Evolutionary conservation across 345 rosid species (phyloP).

Genomic region (Camelina sativa): DNA sequence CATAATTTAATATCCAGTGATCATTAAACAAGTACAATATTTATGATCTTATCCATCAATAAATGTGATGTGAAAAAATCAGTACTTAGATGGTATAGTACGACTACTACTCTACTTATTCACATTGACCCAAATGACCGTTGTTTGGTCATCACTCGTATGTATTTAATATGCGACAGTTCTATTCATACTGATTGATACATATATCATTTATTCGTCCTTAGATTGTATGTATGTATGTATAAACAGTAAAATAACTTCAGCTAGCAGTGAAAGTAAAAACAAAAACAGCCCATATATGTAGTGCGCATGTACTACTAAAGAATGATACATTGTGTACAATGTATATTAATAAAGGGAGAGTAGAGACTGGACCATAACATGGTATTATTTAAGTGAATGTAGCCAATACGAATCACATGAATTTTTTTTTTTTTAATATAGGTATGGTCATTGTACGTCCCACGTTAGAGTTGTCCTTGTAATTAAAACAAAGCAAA

Average conservation of each 20-base stretch:
- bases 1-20: neutral
- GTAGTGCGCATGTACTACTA: neutral
- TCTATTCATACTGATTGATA: neutral
- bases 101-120: neutral
- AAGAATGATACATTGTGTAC: constrained; percentile 24
- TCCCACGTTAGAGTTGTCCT: constrained; percentile 31
- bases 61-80: constrained; percentile 10
- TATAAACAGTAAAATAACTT: too few species aligned
- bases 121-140: neutral
- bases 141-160: constrained; percentile 16
- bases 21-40: constrained; percentile 20
- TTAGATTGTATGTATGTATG: too few species aligned
- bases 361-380: constrained; percentile 38
- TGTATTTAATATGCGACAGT: neutral
- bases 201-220: too few species aligned
- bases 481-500: constrained; percentile 32
- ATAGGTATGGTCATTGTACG: constrained; percentile 35
- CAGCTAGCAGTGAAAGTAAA: constrained; percentile 24
- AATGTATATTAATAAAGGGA: constrained; percentile 21
- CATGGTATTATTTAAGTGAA: constrained; percentile 36
- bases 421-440: neutral
- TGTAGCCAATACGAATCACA: constrained; percentile 45
- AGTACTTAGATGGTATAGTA: neutral
- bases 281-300: neutral
- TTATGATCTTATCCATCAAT: constrained; percentile 10